phyloP scores from a whole-genome alignment of 495 filamentous ascomycete species.

The Articulospora tetracladia region DNA sequence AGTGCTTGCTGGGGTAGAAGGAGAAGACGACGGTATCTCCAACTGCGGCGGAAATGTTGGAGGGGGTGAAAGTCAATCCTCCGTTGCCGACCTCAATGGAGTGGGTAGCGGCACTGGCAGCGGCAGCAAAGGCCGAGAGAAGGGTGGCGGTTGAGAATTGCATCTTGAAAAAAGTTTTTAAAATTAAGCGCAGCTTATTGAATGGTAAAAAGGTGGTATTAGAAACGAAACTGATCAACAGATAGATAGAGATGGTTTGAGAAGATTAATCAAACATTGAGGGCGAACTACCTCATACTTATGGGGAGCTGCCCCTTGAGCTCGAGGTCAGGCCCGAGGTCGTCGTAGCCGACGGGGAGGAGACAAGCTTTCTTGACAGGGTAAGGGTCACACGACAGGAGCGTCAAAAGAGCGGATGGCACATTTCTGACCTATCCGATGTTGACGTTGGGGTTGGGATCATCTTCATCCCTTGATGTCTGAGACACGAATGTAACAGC shows the following conservation, averaged over 20 bases:
- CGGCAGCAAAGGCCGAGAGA: slow-evolving; percentile 1
- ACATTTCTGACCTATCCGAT: not conserved
- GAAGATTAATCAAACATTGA: not conserved
- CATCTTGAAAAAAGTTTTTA: slow-evolving; percentile 1
- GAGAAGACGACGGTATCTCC: slow-evolving; percentile 56
- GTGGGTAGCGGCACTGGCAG: slow-evolving; percentile 32
- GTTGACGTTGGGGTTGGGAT: not conserved
- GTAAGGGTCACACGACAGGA: not conserved
- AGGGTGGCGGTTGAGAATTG: slow-evolving; percentile 3
- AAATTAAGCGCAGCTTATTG: slow-evolving; percentile 3
- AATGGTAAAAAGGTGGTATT: not conserved
- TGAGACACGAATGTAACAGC: not conserved
- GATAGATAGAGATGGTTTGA: not conserved
- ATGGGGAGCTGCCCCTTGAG: not conserved
- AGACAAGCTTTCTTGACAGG: not conserved
- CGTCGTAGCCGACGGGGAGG: not conserved
- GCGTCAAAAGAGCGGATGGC: slow-evolving; percentile 1
- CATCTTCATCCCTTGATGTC: not conserved
- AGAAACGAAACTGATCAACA: slow-evolving; percentile 1
- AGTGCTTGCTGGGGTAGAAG: slow-evolving; percentile 62
- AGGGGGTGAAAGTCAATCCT: slow-evolving; percentile 45
- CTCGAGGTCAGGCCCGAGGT: not conserved
- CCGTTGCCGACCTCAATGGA: slow-evolving; percentile 46
- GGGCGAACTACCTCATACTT: not conserved
- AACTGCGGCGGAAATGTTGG: slow-evolving; percentile 43